Percentiles rank a stretch among this genome's conserved stretches.
Evolutionary conservation across 1,139 yeast genomes (phyloP).

Genomic region (Blastobotrys serpentis): DNA sequence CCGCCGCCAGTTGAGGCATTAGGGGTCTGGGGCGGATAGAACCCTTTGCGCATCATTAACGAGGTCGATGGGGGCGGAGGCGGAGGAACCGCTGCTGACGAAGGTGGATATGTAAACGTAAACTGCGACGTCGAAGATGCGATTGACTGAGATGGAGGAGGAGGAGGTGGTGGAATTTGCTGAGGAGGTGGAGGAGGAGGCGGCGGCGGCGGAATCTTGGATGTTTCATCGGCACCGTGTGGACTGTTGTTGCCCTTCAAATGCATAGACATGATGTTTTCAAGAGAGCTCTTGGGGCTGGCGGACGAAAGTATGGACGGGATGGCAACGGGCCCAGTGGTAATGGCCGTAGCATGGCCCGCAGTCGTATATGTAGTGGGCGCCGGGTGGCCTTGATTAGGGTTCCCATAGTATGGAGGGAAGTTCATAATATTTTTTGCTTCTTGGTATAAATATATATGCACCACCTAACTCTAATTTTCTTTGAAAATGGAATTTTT

Average conservation of each 20-base stretch:
- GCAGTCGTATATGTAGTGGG: slow-evolving; percentile 16
- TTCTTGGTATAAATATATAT: too few relatives aligned
- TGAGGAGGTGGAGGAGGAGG: slow-evolving; percentile 6
- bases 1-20: slow-evolving; percentile 1
- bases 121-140: too few relatives aligned
- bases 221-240: not conserved
- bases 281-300: slow-evolving; percentile 19
- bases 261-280: slow-evolving; percentile 15
- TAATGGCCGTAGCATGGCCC: slow-evolving; percentile 18
- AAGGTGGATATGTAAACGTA: slow-evolving; percentile 9
- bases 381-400: not conserved
- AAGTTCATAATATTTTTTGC: slow-evolving; percentile 3
- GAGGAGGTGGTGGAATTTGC: slow-evolving; percentile 6
- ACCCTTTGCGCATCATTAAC: slow-evolving; percentile 5
- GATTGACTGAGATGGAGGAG: too few relatives aligned
- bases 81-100: not conserved
- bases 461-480: slow-evolving; percentile 6
- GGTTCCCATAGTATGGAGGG: slow-evolving; percentile 1
- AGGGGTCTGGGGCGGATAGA: not conserved
- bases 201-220: slow-evolving; percentile 7
- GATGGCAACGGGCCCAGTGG: slow-evolving; percentile 10
- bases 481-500: not conserved
- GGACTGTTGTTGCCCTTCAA: not conserved
- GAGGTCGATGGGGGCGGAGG: slow-evolving; percentile 4
- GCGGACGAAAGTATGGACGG: slow-evolving; percentile 16